Base-by-base conservation (phyloP, 371 early-diverging fungal species). In the Mucor saturninus region DNA sequence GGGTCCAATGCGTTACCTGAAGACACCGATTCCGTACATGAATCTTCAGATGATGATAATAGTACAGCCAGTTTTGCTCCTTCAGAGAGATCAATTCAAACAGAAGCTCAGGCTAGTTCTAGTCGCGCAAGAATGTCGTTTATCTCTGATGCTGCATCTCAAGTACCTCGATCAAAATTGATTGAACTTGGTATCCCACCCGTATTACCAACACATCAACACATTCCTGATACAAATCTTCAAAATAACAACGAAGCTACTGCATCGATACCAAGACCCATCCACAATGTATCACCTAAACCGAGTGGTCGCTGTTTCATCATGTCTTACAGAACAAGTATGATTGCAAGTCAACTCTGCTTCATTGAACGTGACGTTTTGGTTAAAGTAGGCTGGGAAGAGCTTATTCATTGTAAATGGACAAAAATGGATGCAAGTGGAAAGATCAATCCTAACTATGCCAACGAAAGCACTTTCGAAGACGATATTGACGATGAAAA, bases 351-450 rank as follows among this genome's bases (percentile, higher is more conserved):
- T 48, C 89, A 89, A 40, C 59, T 89, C 9, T 88, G 88, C 57
- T 64, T 86, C 49, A 83, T 88, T 56, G 90, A 90, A 51, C 76
- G 84, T 7, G 84, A 86, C 42, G 71, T 81, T 3, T 51, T 90
- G 13, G 67, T 72, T n/a, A 77, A 77, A 30, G 78, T 88, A 13
- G 78, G 76, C 10, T 90, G 90, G 90, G 81, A 84, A 62, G 89
- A 90, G 32, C 54, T 90, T 15, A 81, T 88, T 4, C 83, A 85
- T 43, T 81, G 84, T 40, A 82, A 80, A 9, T 86, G 87, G 86
- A 80, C 81, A 8, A 80, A 80, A 54, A 77, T 74, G 77, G 71
- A 68, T 13, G 50, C 65, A 9, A 66, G 65, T 32, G 61, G 56
- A 8, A 68, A 62, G 5, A 51, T 68, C 37, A 68, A 59, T 14